These are phyloP conservation scores for Coemansia sp. DNA, from an alignment of 192 early-diverging fungal genomes.

Conservation along the genomic window DNA sequence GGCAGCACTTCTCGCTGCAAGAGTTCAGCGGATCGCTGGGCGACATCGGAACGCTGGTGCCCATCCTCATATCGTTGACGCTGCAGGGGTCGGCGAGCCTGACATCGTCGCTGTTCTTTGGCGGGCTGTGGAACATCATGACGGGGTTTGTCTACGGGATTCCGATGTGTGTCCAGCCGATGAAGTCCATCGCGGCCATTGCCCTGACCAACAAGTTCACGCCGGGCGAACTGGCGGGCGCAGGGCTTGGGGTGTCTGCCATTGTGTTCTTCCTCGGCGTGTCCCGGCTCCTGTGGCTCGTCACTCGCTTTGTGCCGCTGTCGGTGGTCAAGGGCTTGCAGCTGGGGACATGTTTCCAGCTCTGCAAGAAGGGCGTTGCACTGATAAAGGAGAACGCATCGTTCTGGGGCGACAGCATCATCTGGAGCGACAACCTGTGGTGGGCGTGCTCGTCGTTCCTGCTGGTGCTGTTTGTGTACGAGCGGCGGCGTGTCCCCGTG, in stretches of 20 bases:
- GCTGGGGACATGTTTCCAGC: constrained; percentile 67
- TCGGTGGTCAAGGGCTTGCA: constrained; percentile 72
- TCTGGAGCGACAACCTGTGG: constrained; percentile 69
- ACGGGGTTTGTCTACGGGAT: constrained; percentile 71
- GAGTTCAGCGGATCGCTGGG: constrained; percentile 64
- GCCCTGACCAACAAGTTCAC: constrained; percentile 67
- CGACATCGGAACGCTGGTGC: constrained; percentile 78
- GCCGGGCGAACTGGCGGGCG: constrained; percentile 62
- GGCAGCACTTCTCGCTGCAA: constrained; percentile 30
- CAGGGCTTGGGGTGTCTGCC: constrained; percentile 62
- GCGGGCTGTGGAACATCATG: constrained; percentile 82
- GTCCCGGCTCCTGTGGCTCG: constrained; percentile 62
- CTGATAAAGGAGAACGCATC: constrained; percentile 49
- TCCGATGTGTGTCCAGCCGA: constrained; percentile 89
- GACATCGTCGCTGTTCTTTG: constrained; percentile 75
- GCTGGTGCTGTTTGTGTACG: constrained; percentile 64
- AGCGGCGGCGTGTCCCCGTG: constrained; percentile 55
- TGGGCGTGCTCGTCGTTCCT: constrained; percentile 65
- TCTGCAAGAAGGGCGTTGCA: constrained; percentile 63
- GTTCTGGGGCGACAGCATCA: constrained; percentile 54
- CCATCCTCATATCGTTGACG: constrained; percentile 78
- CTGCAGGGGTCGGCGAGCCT: constrained; percentile 67
- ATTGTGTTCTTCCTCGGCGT: constrained; percentile 61
- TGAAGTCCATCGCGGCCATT: constrained; percentile 84
- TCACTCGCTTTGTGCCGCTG: constrained; percentile 64